These are phyloP conservation scores for Sarcocystis neurona DNA, from an alignment of 169 alveolate species.

Conservation along the genomic window DNA sequence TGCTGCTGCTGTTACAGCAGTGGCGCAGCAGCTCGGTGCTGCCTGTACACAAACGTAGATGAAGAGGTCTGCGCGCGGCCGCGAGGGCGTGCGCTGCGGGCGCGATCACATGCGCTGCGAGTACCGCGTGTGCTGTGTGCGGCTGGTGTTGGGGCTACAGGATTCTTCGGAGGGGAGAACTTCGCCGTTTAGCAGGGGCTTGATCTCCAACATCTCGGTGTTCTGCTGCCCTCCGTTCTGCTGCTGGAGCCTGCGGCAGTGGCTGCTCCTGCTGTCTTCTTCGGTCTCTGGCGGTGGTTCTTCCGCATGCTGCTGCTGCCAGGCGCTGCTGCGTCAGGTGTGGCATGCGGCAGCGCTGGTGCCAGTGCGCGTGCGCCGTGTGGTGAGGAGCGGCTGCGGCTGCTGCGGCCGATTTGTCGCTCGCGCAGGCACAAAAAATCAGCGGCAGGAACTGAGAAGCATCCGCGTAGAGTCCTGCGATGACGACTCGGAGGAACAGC, in stretches of 20 bases:
- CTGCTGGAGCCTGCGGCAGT: not conserved
- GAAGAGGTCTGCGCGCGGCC: too few relatives aligned
- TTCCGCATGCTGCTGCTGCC: not conserved
- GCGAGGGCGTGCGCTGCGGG: too few relatives aligned
- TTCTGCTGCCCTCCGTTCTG: constrained; percentile 31
- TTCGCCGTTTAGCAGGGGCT: constrained; percentile 8
- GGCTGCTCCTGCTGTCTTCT: not conserved
- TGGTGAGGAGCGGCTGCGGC: not conserved
- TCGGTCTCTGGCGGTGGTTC: not conserved
- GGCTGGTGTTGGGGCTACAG: not conserved
- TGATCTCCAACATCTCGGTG: not conserved
- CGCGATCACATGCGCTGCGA: too few relatives aligned
- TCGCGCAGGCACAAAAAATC: not conserved
- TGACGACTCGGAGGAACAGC: too few relatives aligned
- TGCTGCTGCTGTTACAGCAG: not conserved
- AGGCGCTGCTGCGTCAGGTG: not conserved
- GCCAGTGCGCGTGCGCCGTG: not conserved
- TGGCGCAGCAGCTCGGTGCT: too few relatives aligned
- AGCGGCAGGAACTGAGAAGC: not conserved
- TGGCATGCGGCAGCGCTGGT: not conserved
- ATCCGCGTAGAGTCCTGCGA: too few relatives aligned
- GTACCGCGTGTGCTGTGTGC: not conserved
- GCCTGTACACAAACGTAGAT: too few relatives aligned
- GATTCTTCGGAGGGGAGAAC: not conserved
- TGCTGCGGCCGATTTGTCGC: not conserved